phyloP scores from a whole-genome alignment of 495 filamentous ascomycete genomes.

The Margaritispora aquatica region DNA sequence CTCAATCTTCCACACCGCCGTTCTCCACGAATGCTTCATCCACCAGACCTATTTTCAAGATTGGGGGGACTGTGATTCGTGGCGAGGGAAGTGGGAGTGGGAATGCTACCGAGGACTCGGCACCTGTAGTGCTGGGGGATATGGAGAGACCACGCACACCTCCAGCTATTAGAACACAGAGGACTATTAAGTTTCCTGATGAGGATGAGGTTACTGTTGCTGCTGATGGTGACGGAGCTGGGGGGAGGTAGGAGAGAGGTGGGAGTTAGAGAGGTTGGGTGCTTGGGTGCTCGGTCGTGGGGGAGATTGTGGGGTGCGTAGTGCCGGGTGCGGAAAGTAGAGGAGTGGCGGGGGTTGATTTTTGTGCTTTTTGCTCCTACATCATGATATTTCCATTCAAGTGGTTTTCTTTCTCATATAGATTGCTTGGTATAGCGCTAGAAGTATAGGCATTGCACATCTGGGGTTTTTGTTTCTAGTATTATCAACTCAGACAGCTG shows the following conservation, averaged over 20 bases:
- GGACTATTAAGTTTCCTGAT: slow-evolving; percentile 41
- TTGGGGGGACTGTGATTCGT: slow-evolving; percentile 43
- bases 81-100: background rate
- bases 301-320: background rate
- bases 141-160: background rate
- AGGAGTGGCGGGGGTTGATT: too few species aligned
- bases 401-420: too few species aligned
- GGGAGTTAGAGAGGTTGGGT: background rate
- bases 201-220: too few species aligned
- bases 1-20: background rate
- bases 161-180: slow-evolving; percentile 11
- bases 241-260: background rate
- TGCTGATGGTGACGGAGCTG: background rate
- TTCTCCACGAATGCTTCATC: slow-evolving; percentile 15
- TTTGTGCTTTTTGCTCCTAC: too few species aligned
- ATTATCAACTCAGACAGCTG: too few species aligned
- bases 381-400: too few species aligned
- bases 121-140: background rate
- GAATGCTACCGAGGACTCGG: background rate
- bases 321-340: too few species aligned
- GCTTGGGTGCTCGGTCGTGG: background rate
- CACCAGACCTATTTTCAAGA: slow-evolving; percentile 39
- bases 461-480: too few species aligned
- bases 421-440: too few species aligned
- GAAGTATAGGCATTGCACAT: too few species aligned